Evolutionary conservation across 371 early-diverging fungal species (phyloP), one percentile per base, ranked within the genome.

Genomic region (Mucor plumbeus): DNA sequence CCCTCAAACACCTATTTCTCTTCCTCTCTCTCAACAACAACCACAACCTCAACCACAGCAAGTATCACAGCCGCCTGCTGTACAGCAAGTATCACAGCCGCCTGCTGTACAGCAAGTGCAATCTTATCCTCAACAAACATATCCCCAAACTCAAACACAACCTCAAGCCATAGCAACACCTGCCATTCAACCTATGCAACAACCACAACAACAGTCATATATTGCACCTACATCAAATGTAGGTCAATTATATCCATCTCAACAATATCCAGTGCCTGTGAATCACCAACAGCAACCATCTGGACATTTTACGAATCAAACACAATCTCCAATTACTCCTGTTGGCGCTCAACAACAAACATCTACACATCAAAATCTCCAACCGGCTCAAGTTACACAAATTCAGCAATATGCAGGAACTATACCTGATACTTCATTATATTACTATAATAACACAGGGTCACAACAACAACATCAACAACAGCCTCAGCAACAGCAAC

Each of bases 401-500:
- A 13, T 11, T 11, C 11, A 21, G 19, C 50, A 50, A 26, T 21
- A 50, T 7, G 26, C 50, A 11, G 10, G 7, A 44, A 26, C 26
- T 26, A 26, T 3, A 26, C 26, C 26, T 26, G 26, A 26, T 26
- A 26, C 26, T 26, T 3, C 26, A 26, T 26, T 26, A 26, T 26
- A 26, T 26, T 26, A 26, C 26, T 26, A 26, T 26, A 26, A 26
- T 38, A 38, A 38, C 38, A 0, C 14, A 44, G 44, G 17, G 11
- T 1, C 15, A 14, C 34, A 48, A 5, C 26, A 38, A 14, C 68
- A 40, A 17, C 57, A 64, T 1, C 65, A 59, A 13, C 57, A 58
- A 1, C 63, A 74, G 21, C 63, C 13, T 13, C 48, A 60, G 35
- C 71, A 65, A 39, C 64, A 57, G 26, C 19, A 21, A 39, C 57